These are phyloP conservation scores for Lentinula raphanica DNA, from an alignment of 768 basidiomycete species.

Conservation along the genomic window DNA sequence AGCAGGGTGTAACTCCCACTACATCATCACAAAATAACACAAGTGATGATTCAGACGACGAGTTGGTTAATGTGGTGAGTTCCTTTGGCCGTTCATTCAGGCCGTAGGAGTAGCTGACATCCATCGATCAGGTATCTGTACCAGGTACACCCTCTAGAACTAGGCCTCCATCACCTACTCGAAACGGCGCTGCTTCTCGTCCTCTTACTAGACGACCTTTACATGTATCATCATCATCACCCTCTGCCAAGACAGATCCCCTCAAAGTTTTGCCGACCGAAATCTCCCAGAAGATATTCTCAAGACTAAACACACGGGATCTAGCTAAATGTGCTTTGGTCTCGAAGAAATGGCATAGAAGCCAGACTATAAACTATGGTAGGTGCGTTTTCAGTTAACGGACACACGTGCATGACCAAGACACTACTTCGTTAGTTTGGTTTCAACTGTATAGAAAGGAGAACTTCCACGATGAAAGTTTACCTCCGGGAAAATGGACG, in stretches of 20 bases:
- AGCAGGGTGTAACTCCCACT: slow-evolving; percentile 11
- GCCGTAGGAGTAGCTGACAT: slow-evolving; percentile 4
- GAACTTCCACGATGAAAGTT: slow-evolving; percentile 73
- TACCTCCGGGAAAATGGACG: slow-evolving; percentile 86
- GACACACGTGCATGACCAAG: not conserved
- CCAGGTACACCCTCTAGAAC: slow-evolving; percentile 68
- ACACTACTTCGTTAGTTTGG: slow-evolving; percentile 61
- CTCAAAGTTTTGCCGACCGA: slow-evolving; percentile 75
- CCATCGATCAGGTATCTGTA: slow-evolving; percentile 57
- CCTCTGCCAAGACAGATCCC: slow-evolving; percentile 42
- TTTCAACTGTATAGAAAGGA: slow-evolving; percentile 89
- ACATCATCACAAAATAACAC: slow-evolving; percentile 6
- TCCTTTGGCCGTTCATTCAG: not conserved
- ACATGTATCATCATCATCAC: slow-evolving; percentile 23
- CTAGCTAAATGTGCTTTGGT: slow-evolving; percentile 77
- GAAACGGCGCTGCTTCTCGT: slow-evolving; percentile 38
- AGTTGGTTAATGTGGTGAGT: slow-evolving; percentile 69
- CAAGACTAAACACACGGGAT: slow-evolving; percentile 52
- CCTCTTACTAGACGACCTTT: slow-evolving; percentile 46
- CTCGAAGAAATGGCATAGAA: slow-evolving; percentile 81
- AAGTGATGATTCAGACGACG: slow-evolving; percentile 45
- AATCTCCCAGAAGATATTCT: slow-evolving; percentile 74
- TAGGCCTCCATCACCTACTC: slow-evolving; percentile 51
- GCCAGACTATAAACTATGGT: slow-evolving; percentile 92
- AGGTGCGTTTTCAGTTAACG: slow-evolving; percentile 12